Percentiles rank a stretch among this genome's conserved stretches.
phyloP scores from a whole-genome alignment of 2,329 filamentous ascomycete species.

The Polytolypa hystricis region DNA sequence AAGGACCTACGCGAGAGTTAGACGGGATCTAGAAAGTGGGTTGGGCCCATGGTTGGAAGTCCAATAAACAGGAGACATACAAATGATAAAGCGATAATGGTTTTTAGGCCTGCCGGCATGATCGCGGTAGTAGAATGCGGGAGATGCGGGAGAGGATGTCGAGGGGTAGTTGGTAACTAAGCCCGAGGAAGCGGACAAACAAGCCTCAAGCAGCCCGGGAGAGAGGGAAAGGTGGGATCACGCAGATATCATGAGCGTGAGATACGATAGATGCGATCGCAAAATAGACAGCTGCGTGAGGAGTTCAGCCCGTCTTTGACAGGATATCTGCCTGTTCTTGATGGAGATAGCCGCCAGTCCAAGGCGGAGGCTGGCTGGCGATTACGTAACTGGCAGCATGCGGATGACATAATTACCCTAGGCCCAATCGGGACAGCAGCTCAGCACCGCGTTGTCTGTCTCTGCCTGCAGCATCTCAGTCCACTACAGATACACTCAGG shows the following conservation, averaged over 20 bases:
- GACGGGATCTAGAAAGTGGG: neutral
- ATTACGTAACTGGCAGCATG: constrained; percentile 3
- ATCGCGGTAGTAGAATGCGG: constrained; percentile 17
- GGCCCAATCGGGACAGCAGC: constrained; percentile 12
- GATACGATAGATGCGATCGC: too few relatives aligned
- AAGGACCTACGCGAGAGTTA: constrained; percentile 52
- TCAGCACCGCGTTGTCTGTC: constrained; percentile 11
- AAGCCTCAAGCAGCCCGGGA: too few relatives aligned
- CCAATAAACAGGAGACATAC: constrained; percentile 38
- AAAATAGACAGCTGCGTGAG: too few relatives aligned
- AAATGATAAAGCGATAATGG: constrained; percentile 97
- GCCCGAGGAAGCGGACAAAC: neutral
- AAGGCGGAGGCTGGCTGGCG: constrained; percentile 1
- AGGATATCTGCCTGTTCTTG: too few relatives aligned
- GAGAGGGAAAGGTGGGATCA: neutral
- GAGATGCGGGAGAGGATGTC: constrained; percentile 9
- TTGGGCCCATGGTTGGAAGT: constrained; percentile 1
- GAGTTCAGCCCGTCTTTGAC: too few relatives aligned
- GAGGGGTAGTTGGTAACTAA: constrained; percentile 4
- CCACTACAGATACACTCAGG: neutral
- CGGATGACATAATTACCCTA: too few relatives aligned
- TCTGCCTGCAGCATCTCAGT: constrained; percentile 9
- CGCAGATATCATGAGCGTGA: too few relatives aligned
- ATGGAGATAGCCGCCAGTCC: too few relatives aligned
- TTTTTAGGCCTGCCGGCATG: constrained; percentile 84